Evolutionary conservation across 129 eudicot species (phyloP), one percentile per base, ranked within the genome.

Genomic region (Centaurea solstitialis): DNA sequence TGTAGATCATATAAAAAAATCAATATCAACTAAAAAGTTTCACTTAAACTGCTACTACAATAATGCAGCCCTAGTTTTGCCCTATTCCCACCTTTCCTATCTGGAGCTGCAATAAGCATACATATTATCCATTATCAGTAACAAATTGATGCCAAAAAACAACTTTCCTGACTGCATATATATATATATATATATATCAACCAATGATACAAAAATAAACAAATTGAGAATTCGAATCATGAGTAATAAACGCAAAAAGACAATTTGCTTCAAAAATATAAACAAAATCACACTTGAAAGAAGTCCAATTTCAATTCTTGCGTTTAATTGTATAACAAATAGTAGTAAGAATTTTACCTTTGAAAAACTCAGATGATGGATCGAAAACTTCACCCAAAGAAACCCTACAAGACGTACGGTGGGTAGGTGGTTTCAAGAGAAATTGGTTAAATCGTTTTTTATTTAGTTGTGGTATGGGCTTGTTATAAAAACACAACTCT

Each of bases 351-450:
- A 74, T 74, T 57, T 81, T 30, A 81, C 84, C 79, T 70, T 70
- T 50, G 64, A 15, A 33, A 61, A 21, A 9, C 23, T 33, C n/a
- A 23, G 53, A 70, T 24, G 67, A 73, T 20, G 68, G 41, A 70
- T 47, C 10, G 69, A 70, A 70, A 50, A 70, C 70, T 30, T 4
- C 43, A n/a, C 66, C 62, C 33, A 22, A 45, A 70, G 82, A 79
- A 79, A 79, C 82, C 82, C 82, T 79, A 70, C 15, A 53, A 24
- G 68, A 30, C 43, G 66, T 50, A 66, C 15, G 73, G n/a, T 28
- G 15, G 73, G n/a, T 28, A 24, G 11, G 9, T 26, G 11, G 9
- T 26, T 41, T 43, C 2, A 43, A 53, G 11, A 33, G 23, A 47
- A 33, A 10, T 24, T 50, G 38, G 21, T 17, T 53, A 15, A 53